These are phyloP conservation scores for Coniochaeta prunicola DNA, from an alignment of 2,329 filamentous ascomycete species.

Conservation along the genomic window DNA sequence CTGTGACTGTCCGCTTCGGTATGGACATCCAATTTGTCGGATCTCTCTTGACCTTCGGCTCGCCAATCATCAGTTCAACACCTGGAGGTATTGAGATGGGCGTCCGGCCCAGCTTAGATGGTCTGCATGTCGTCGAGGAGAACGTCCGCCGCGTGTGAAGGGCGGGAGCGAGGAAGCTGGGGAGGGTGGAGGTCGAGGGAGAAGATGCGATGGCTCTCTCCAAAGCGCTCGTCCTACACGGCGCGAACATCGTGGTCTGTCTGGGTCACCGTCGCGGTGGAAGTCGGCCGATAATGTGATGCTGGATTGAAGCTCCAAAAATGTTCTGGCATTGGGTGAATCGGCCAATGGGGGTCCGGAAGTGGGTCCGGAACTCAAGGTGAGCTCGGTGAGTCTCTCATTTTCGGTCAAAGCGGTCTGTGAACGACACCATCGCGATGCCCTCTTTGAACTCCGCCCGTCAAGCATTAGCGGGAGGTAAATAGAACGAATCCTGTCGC, in stretches of 20 bases:
- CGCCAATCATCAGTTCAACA: constrained; percentile 67
- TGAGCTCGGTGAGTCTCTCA: background rate
- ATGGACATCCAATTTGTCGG: constrained; percentile 54
- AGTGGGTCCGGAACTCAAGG: background rate
- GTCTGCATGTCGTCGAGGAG: constrained; percentile 58
- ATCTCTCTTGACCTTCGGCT: constrained; percentile 47
- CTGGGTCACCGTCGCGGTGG: background rate
- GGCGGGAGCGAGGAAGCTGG: constrained; percentile 66
- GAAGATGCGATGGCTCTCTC: constrained; percentile 47
- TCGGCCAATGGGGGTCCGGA: background rate
- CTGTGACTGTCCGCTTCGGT: constrained; percentile 60
- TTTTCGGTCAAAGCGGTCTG: background rate
- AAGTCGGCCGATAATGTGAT: background rate
- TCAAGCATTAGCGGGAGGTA: no score
- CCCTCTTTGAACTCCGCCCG: no score
- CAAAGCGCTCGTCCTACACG: constrained; percentile 53
- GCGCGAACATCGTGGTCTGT: constrained; percentile 53
- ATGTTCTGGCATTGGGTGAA: constrained; percentile 4
- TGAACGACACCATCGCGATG: no score
- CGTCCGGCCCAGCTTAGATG: constrained; percentile 80
- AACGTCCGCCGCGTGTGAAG: constrained; percentile 59
- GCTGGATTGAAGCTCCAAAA: constrained; percentile 3
- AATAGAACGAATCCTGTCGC: no score
- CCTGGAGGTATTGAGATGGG: constrained; percentile 75
- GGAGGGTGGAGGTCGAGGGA: constrained; percentile 45